Evolutionary conservation across 2,329 filamentous ascomycete species (phyloP).

Genomic region (Dactylellina drechsleri): DNA sequence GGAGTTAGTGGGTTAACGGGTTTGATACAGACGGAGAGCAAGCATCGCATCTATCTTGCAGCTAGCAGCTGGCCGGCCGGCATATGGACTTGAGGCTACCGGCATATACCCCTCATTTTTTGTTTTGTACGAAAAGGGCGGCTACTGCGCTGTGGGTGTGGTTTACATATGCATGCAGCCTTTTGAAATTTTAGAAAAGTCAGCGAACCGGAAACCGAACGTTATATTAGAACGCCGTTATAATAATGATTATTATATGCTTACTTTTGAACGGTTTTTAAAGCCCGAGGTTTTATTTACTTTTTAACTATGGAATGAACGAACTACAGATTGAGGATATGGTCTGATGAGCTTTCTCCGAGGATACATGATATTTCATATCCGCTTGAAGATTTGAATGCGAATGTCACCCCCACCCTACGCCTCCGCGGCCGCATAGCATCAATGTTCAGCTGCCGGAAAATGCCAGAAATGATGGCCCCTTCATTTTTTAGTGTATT

Average conservation of each 20-base stretch:
- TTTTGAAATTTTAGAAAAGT: conserved; percentile 2
- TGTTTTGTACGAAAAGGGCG: conserved; percentile 17
- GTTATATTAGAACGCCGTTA: no score
- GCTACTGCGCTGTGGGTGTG: no score
- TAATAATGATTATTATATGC: not conserved
- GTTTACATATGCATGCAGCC: conserved; percentile 41
- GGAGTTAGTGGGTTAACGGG: no score
- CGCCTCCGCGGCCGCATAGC: not conserved
- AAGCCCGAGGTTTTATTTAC: conserved; percentile 9
- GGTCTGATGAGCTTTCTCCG: not conserved
- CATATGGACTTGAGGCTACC: not conserved
- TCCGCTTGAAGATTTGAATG: no score
- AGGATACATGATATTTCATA: not conserved
- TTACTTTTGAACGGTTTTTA: conserved; percentile 5
- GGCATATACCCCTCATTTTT: conserved; percentile 31
- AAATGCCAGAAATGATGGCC: conserved; percentile 15
- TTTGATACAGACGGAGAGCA: no score
- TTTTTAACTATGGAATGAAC: no score
- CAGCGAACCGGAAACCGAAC: not conserved
- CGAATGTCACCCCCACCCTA: conserved; percentile 19
- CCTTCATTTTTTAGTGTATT: conserved; percentile 17
- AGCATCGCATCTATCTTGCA: no score
- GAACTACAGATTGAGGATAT: no score
- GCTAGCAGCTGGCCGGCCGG: no score
- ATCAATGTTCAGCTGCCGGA: conserved; percentile 22